Base-by-base conservation (phyloP, 495 filamentous ascomycete genomes). In the Penicillium mononematosum region DNA sequence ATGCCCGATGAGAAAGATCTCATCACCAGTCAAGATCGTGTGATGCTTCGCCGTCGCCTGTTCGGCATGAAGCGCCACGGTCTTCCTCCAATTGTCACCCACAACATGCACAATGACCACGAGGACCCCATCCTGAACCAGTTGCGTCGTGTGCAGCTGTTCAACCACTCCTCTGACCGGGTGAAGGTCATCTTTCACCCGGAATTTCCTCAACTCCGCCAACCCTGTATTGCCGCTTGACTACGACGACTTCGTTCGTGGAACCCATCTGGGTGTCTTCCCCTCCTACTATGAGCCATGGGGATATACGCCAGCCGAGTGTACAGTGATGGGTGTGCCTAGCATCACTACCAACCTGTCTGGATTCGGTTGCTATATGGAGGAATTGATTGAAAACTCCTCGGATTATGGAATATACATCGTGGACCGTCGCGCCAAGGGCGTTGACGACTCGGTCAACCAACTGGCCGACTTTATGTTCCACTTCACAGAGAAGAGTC, bases 281-380 rank as follows among this genome's bases (percentile, higher is more conserved):
- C 76, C 92, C 7, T 97, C 94, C 41, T 98, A 98, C 81, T 98
- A 98, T 67, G 94, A 98, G 75, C 94, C 94, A 22, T 98, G 94
- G 94, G 94, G 94, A 53, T 98, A 98, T 65, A 98, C 94, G 1
- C 94, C 94, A 0, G 94, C 94, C 29, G 94, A 98, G 71, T 98
- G 94, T 75, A 98, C 94, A 0, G 94, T 98, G 44, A 98, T 98
- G 94, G 94, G 94, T 60, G 93, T 98, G 49, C 94, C 94, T 17
- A 96, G 90, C 72, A 98, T 98, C 75, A 98, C 94, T 6, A 98
- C 94, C 10, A 98, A 98, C 64, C 79, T 98, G 8, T 97, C 94
- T 22, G 94, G 94, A 8, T 98, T 98, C 61, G 94, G 94, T 39
- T 98, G 94, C 72, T 98, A 98, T 70, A 98, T 98, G 94, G 94